A percentile compares a stretch with the other conserved stretches of the same genome.
phyloP scores from a whole-genome alignment of 2,329 filamentous ascomycete species.

The Cryphonectria parasitica region DNA sequence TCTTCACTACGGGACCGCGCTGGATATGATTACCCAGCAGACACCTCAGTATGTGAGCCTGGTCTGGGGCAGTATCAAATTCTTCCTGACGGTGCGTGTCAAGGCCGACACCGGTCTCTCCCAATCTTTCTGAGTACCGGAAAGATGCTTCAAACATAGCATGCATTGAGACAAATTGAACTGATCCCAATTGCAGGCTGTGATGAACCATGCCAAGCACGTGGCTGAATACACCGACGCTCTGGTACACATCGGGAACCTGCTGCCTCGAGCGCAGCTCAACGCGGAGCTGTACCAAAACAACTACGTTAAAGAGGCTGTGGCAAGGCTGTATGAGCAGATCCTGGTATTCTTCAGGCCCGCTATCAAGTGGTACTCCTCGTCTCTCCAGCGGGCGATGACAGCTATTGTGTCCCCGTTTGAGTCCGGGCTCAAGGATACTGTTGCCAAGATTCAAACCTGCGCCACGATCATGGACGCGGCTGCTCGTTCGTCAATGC shows the following conservation, averaged over 20 bases:
- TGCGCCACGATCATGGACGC: constrained; percentile 3
- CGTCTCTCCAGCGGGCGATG: background rate
- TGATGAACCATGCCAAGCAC: constrained; percentile 8
- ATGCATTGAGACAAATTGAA: background rate
- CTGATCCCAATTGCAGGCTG: background rate
- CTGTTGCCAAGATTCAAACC: background rate
- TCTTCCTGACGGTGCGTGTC: constrained; percentile 4
- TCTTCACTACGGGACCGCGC: background rate
- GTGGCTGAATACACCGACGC: background rate
- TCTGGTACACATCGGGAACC: background rate
- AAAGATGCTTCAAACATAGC: background rate
- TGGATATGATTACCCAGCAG: constrained; percentile 1
- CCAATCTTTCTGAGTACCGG: no score
- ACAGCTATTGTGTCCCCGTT: background rate
- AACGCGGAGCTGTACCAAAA: constrained; percentile 3
- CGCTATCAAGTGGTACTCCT: constrained; percentile 7
- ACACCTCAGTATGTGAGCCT: constrained; percentile 9
- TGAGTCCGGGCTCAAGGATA: constrained; percentile 5
- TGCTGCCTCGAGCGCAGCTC: constrained; percentile 5
- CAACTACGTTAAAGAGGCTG: constrained; percentile 1
- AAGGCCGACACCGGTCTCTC: background rate
- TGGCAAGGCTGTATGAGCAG: constrained; percentile 1
- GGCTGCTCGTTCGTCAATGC: background rate
- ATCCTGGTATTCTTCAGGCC: constrained; percentile 4
- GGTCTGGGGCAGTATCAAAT: constrained; percentile 5